Evolutionary conservation across 768 basidiomycete species (phyloP).

Genomic region (Melanogaster broomeanus): DNA sequence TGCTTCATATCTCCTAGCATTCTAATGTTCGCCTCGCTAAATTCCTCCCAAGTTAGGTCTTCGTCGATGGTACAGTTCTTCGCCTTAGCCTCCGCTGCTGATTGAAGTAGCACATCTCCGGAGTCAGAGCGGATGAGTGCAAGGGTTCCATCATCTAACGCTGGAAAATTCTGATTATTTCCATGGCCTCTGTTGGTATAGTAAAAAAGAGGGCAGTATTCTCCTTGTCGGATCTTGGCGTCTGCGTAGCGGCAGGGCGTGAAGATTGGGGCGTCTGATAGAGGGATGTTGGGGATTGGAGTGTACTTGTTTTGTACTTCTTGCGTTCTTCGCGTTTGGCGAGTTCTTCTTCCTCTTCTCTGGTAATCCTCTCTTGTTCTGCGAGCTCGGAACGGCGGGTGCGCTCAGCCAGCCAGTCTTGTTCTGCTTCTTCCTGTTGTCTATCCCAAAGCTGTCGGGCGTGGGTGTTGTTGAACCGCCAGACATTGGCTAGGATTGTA

Average conservation of each 20-base stretch:
- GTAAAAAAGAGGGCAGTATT: background rate
- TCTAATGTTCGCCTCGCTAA: background rate
- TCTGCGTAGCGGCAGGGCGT: background rate
- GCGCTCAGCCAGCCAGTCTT: too few species aligned
- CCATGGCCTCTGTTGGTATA: background rate
- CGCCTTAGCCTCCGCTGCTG: background rate
- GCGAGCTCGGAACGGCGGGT: too few species aligned
- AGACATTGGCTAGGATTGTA: background rate
- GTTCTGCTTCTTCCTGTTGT: background rate
- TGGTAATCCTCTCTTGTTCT: too few species aligned
- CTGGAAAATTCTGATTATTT: background rate
- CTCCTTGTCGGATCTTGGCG: background rate
- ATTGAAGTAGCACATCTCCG: background rate
- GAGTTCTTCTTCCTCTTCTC: too few species aligned
- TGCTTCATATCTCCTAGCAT: constrained; percentile 10
- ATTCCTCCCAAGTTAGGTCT: constrained; percentile 1
- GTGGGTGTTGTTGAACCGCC: background rate
- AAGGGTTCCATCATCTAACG: background rate
- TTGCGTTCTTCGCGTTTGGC: too few species aligned
- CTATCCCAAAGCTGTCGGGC: background rate
- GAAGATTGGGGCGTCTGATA: background rate
- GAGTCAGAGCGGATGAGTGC: background rate
- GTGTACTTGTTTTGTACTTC: too few species aligned
- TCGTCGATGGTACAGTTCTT: background rate
- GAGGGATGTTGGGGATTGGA: background rate